Percentiles rank a stretch among this genome's conserved stretches.
Conservation (phyloP, 2,329 filamentous ascomycete species). For the Aspergillus sp. region DNA sequence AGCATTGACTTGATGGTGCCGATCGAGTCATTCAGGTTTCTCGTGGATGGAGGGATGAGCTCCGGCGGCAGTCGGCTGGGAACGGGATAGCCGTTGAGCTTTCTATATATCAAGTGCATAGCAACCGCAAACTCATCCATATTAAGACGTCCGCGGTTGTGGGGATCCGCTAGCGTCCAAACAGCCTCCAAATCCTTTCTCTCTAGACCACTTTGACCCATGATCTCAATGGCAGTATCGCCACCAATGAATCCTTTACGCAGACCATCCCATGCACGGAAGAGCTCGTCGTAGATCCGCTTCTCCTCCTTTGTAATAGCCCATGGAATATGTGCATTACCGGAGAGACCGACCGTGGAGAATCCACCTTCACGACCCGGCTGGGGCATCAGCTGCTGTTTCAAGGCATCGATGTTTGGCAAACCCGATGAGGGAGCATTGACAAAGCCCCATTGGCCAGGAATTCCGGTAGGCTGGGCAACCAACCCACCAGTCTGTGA, state of each 20-base stretch:
- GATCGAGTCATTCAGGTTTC: conserved; percentile 90
- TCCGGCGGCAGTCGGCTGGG: conserved; percentile 87
- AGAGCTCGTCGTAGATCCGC: conserved; percentile 91
- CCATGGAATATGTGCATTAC: conserved; percentile 96
- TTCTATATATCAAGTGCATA: conserved; percentile 98
- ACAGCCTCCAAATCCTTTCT: conserved; percentile 88
- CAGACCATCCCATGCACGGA: conserved; percentile 95
- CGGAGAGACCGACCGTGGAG: conserved; percentile 83
- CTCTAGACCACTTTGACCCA: conserved; percentile 91
- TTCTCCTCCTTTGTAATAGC: conserved; percentile 99
- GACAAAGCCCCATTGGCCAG: conserved; percentile 97
- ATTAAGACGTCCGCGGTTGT: conserved; percentile 91
- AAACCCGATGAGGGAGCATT: conserved; percentile 88
- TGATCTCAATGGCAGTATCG: conserved; percentile 93
- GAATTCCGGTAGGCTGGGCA: conserved; percentile 89
- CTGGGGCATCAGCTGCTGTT: conserved; percentile 97
- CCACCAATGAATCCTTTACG: conserved; percentile 90
- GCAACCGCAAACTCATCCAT: conserved; percentile 97
- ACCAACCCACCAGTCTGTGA: conserved; percentile 77
- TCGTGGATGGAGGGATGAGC: conserved; percentile 89
- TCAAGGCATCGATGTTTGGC: conserved; percentile 90
- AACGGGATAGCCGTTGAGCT: conserved; percentile 92
- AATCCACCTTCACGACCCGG: conserved; percentile 84
- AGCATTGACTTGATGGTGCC: conserved; percentile 90
- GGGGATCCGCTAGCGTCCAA: conserved; percentile 92